Evolutionary conservation across 179 eudicot species (phyloP).

Genomic region (Sideroxylon spinosum): DNA sequence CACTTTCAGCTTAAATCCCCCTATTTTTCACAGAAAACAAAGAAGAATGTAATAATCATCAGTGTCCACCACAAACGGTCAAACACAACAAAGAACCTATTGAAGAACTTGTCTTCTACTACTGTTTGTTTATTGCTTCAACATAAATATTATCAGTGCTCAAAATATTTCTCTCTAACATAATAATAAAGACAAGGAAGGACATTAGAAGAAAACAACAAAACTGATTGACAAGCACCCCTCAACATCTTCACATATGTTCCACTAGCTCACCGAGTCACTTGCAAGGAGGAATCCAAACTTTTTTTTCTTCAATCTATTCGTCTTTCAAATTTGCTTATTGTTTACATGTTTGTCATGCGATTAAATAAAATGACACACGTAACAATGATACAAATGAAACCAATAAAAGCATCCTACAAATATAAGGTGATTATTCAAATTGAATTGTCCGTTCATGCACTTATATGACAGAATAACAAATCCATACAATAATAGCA

Average conservation of each 20-base stretch:
- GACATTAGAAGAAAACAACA: background rate
- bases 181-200: background rate
- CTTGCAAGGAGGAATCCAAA: slow-evolving; percentile 7
- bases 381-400: background rate
- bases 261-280: background rate
- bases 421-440: too few species aligned
- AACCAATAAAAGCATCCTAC: too few species aligned
- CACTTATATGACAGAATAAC: too few species aligned
- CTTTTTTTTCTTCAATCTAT: background rate
- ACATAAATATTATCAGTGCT: background rate
- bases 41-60: background rate
- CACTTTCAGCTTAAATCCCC: background rate
- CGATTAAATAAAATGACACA: background rate
- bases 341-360: background rate
- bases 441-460: too few species aligned
- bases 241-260: background rate
- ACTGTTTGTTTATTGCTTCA: background rate
- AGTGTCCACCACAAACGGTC: background rate
- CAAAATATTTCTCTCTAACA: background rate
- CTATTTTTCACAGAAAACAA: background rate
- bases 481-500: too few species aligned
- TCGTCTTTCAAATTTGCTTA: background rate
- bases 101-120: background rate
- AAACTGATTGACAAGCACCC: background rate
- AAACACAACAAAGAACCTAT: background rate